Percentiles rank a stretch among this genome's conserved stretches.
phyloP scores from a whole-genome alignment of 176 grass and related monocot genomes.

The Aegilops bicornis region DNA sequence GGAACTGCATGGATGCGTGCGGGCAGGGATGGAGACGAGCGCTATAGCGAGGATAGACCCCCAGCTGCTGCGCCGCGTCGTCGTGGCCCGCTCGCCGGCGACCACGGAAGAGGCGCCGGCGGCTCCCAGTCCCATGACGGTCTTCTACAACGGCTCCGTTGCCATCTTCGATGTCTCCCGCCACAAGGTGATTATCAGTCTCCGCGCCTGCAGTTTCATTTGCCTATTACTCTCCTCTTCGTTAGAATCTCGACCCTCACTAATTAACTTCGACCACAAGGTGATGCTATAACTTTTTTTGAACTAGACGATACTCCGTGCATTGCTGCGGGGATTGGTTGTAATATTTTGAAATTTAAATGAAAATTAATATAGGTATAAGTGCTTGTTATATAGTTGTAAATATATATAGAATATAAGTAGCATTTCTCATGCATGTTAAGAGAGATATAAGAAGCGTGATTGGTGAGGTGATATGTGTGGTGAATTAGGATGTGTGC shows the following conservation, averaged over 20 bases:
- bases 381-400: too few relatives aligned
- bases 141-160: constrained; percentile 83
- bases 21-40: constrained; percentile 42
- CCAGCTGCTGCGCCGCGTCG: constrained; percentile 46
- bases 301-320: too few relatives aligned
- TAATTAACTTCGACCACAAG: not conserved
- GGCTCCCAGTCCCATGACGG: constrained; percentile 56
- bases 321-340: too few relatives aligned
- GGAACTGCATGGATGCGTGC: too few relatives aligned
- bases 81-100: constrained; percentile 9
- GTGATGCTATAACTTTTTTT: not conserved
- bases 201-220: not conserved
- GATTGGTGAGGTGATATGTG: too few relatives aligned
- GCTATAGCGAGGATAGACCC: constrained; percentile 67
- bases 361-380: too few relatives aligned
- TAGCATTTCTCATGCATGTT: too few relatives aligned
- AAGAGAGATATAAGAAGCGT: too few relatives aligned
- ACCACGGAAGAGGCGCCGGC: not conserved
- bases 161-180: constrained; percentile 58
- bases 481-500: too few relatives aligned
- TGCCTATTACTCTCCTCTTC: not conserved
- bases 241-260: not conserved
- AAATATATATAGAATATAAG: too few relatives aligned
- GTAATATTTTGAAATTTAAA: too few relatives aligned
- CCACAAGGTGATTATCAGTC: constrained; percentile 38